Base-by-base conservation (phyloP, 2,329 filamentous ascomycete species). In the Chaetoscypha palmicola region DNA sequence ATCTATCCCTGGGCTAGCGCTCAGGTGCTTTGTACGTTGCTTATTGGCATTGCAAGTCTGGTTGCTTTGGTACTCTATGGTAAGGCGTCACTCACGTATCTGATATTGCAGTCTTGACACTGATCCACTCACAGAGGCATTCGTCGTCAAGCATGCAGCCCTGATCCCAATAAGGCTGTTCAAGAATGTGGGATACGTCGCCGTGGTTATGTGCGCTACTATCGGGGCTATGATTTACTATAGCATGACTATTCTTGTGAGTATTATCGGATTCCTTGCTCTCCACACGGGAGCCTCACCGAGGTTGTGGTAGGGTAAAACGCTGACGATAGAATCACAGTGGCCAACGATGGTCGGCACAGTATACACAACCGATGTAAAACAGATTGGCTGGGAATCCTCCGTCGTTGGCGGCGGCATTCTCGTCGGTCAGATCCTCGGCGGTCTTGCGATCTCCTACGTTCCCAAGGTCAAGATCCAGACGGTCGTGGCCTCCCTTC, bases 161-260 rank as follows among this genome's bases (percentile, higher is more conserved):
- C 54, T 72, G 2, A 65, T 72, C 52, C 68, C 69, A 2, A 62
- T 62, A 2, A 59, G 59, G n/a, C 58, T 73, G 38, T 68, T 72
- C 59, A 59, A 55, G 32, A 65, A 69, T 43, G 48, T 60, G 3
- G 62, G 62, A 0, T 71, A 65, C 48, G 55, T 64, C 24, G 67
- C 64, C 38, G 61, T 69, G 38, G 61, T 69, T 26, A 49, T 59
- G 26, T 58, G 63, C 34, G 68, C 66, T 1, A 61, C 62, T 4
- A 61, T 69, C 37, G 65, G 62, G n/a, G 64, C 64, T 23, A 68
- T 69, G 63, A 57, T 70, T 5, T 73, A 68, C 56, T 72, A 67
- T 55, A 63, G 61, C 10, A 56, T 72, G 45, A 68, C 63, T 5
- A 60, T 69, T 10, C 61, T 72, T 10, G n/a, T n/a, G n/a, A n/a